phyloP scores from a whole-genome alignment of 129 eudicot species.

The Escallonia herrerae region DNA sequence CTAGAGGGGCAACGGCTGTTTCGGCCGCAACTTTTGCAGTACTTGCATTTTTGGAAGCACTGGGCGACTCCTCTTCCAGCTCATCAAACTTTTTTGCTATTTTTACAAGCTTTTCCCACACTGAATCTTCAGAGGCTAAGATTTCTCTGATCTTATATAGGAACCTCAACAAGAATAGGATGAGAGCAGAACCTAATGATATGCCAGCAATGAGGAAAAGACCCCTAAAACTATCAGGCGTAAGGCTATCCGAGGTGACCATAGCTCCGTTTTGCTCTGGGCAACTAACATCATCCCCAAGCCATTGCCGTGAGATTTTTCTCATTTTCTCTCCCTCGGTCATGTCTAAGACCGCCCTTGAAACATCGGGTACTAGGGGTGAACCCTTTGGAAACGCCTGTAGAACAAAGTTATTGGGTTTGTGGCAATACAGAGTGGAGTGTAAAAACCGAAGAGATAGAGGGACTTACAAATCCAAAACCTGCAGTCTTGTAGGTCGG shows the following conservation, averaged over 20 bases:
- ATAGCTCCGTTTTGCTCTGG: constrained; percentile 13
- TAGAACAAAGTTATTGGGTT: background rate
- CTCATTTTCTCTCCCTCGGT: constrained; percentile 27
- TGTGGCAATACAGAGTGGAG: background rate
- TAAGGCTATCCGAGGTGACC: constrained; percentile 32
- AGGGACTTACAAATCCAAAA: constrained; percentile 43
- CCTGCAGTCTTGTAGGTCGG: constrained; percentile 35
- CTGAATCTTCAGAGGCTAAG: constrained; percentile 22
- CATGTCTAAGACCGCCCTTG: constrained; percentile 36
- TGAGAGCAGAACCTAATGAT: constrained; percentile 34
- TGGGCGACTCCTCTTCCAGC: constrained; percentile 17
- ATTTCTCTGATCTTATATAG: constrained; percentile 31
- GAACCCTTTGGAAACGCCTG: constrained; percentile 60
- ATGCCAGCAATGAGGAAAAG: constrained; percentile 46
- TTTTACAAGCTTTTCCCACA: constrained; percentile 20
- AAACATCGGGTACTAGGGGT: constrained; percentile 40
- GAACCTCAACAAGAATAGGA: constrained; percentile 26
- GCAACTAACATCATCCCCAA: constrained; percentile 24
- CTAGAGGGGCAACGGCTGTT: background rate
- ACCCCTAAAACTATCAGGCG: constrained; percentile 48
- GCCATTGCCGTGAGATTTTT: constrained; percentile 24
- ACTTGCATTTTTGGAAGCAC: constrained; percentile 10
- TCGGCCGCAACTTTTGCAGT: background rate
- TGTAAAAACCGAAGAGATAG: background rate
- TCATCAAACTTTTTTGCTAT: constrained; percentile 23